Percentiles rank a stretch among this genome's conserved stretches.
These are phyloP conservation scores for Taphrina flavorubra DNA, from an alignment of 1,139 yeast species.

Conservation along the genomic window DNA sequence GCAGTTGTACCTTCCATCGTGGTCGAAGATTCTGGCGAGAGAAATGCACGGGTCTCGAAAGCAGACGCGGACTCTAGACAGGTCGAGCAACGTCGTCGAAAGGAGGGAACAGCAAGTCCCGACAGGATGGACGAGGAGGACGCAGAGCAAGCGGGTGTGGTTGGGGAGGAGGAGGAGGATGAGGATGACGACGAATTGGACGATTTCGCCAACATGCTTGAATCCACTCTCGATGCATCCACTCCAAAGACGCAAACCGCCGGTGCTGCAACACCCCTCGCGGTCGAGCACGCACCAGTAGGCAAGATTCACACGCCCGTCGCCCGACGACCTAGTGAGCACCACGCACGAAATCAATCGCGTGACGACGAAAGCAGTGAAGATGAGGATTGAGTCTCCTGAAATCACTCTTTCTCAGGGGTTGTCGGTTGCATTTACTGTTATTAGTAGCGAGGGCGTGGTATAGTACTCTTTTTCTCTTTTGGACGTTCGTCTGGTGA, in stretches of 20 bases:
- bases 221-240: slow-evolving; percentile 38
- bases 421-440: background rate
- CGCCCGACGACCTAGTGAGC: background rate
- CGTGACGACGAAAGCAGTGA: slow-evolving; percentile 37
- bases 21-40: background rate
- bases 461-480: background rate
- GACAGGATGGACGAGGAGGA: background rate
- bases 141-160: background rate
- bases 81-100: background rate
- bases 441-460: background rate
- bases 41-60: too few species aligned
- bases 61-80: too few species aligned
- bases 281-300: too few species aligned
- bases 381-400: slow-evolving; percentile 29
- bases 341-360: background rate
- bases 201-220: slow-evolving; percentile 35
- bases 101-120: background rate
- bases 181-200: slow-evolving; percentile 39
- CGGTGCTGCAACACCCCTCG: background rate
- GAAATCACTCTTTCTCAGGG: too few species aligned
- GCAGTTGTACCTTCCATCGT: background rate
- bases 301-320: slow-evolving; percentile 4
- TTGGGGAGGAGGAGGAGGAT: slow-evolving; percentile 3
- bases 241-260: background rate
- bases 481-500: too few species aligned